Percentiles rank a stretch among this genome's conserved stretches.
phyloP scores from a whole-genome alignment of 75 land plant genomes.

The Gnetum montanum region DNA sequence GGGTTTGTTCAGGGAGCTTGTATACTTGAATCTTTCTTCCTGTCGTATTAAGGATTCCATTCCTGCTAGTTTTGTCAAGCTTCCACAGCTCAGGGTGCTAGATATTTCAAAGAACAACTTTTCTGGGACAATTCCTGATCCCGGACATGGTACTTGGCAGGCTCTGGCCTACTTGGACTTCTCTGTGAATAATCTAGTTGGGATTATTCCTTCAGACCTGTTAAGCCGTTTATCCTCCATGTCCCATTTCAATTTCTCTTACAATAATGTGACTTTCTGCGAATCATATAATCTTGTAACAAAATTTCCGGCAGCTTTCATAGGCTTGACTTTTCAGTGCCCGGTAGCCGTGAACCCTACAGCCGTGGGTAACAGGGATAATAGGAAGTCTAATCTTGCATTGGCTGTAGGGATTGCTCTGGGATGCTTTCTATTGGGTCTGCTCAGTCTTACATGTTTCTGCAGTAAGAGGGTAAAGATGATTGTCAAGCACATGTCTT shows the following conservation, averaged over 20 bases:
- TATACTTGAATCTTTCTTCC: constrained; percentile 58
- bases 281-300: constrained; percentile 12
- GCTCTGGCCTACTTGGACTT: constrained; percentile 44
- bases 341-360: constrained; percentile 37
- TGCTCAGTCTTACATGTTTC: constrained; percentile 19
- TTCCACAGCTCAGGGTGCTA: constrained; percentile 23
- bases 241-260: constrained; percentile 47
- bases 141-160: not conserved
- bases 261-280: constrained; percentile 55
- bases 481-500: constrained; percentile 26
- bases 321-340: constrained; percentile 28
- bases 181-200: constrained; percentile 54
- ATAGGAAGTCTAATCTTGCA: constrained; percentile 16
- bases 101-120: constrained; percentile 57
- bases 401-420: constrained; percentile 29
- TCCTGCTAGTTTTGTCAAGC: constrained; percentile 27
- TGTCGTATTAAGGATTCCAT: constrained; percentile 37
- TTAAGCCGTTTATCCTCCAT: constrained; percentile 14
- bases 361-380: not conserved
- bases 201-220: constrained; percentile 34
- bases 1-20: constrained; percentile 14
- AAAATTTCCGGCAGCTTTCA: constrained; percentile 18
- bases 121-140: constrained; percentile 41
- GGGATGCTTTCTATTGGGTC: constrained; percentile 16
- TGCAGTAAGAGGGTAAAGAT: constrained; percentile 5